A percentile compares a stretch with the other conserved stretches of the same genome.
Conservation (phyloP, 2,329 filamentous ascomycete species). For the Ascochyta clinopodiicola region DNA sequence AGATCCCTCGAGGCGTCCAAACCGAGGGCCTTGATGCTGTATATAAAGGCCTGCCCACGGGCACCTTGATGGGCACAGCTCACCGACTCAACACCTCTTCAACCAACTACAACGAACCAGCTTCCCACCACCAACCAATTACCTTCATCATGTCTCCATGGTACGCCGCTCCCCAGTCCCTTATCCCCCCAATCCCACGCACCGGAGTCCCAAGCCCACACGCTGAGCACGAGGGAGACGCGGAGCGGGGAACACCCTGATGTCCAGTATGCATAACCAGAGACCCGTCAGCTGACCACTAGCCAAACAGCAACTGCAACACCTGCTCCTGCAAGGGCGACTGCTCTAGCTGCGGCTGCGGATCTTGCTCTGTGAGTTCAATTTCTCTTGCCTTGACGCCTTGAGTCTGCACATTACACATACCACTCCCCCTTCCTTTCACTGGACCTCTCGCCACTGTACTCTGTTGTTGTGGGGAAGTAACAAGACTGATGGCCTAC, state of each 20-base stretch:
- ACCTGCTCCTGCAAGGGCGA: constrained; percentile 41
- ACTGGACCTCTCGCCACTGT: not conserved
- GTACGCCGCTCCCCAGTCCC: constrained; percentile 20
- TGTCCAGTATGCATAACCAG: constrained; percentile 17
- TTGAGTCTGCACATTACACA: not conserved
- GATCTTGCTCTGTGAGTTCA: constrained; percentile 33
- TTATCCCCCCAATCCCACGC: not conserved
- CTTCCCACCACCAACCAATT: constrained; percentile 17
- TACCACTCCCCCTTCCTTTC: not conserved
- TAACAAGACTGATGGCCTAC: not conserved
- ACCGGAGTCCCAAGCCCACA: not conserved
- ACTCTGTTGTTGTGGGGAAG: too few relatives aligned
- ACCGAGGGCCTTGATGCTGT: constrained; percentile 2
- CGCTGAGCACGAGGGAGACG: not conserved
- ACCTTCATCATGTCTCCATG: constrained; percentile 33
- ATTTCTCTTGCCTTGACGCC: not conserved
- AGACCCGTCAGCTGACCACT: constrained; percentile 8
- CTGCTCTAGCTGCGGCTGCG: constrained; percentile 42
- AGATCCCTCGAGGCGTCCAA: not conserved
- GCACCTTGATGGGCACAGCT: constrained; percentile 35
- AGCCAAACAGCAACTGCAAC: constrained; percentile 29
- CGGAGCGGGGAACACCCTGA: constrained; percentile 26
- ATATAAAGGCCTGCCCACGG: constrained; percentile 24
- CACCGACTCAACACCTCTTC: constrained; percentile 12
- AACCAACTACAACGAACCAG: constrained; percentile 13